These are phyloP conservation scores for Saccharomycopsis synnaedendra DNA, from an alignment of 805 yeast species.

Conservation along the genomic window DNA sequence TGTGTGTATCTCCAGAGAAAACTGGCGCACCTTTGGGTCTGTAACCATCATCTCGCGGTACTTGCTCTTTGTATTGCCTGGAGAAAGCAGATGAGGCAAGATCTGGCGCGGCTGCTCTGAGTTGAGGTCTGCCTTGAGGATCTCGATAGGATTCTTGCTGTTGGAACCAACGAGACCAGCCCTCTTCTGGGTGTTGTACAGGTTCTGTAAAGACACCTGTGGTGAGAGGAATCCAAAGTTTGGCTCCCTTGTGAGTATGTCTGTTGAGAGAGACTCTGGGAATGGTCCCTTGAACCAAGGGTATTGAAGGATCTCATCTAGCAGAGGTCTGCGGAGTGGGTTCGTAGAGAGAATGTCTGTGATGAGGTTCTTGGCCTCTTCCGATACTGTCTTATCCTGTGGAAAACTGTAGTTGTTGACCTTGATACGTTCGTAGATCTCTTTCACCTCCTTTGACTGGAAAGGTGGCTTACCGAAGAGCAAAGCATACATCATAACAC, in stretches of 20 bases:
- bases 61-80: constrained; percentile 81
- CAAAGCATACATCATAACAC: constrained; percentile 91
- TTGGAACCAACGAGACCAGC: constrained; percentile 40
- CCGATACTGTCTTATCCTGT: constrained; percentile 46
- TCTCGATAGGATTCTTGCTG: constrained; percentile 53
- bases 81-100: constrained; percentile 83
- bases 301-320: constrained; percentile 69
- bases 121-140: constrained; percentile 55
- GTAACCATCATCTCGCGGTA: constrained; percentile 55
- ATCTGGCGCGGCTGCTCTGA: constrained; percentile 58
- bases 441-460: constrained; percentile 89
- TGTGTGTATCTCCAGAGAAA: constrained; percentile 19
- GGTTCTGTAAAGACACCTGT: constrained; percentile 56
- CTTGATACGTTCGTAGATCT: constrained; percentile 87
- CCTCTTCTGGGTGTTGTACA: constrained; percentile 49
- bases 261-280: constrained; percentile 57
- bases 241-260: constrained; percentile 54
- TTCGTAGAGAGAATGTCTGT: constrained; percentile 62
- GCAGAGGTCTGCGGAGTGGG: constrained; percentile 71
- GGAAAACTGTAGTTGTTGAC: constrained; percentile 75
- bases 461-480: constrained; percentile 94
- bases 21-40: constrained; percentile 25
- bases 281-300: constrained; percentile 83
- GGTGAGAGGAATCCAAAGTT: constrained; percentile 41
- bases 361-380: constrained; percentile 65